These are phyloP conservation scores for Diplocarpon mali DNA, from an alignment of 2,329 filamentous ascomycete genomes.

Conservation along the genomic window DNA sequence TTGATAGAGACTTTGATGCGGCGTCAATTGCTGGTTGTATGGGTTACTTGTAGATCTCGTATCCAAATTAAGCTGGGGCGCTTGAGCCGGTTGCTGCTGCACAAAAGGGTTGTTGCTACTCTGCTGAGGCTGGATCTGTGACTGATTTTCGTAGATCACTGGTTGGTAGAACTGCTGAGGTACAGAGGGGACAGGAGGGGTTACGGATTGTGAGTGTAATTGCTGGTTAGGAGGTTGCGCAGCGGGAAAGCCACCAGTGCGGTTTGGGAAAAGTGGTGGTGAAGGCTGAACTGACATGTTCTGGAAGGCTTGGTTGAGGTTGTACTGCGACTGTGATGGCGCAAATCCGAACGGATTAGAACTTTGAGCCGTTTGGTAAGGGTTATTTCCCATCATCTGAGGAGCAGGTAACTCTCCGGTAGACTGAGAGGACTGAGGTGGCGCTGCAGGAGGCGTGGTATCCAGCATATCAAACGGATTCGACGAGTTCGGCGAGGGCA, in stretches of 20 bases:
- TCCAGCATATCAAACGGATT: constrained; percentile 57
- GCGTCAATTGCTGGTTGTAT: constrained; percentile 30
- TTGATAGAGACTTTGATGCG: constrained; percentile 20
- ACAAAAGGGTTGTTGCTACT: constrained; percentile 25
- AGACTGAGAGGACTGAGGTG: constrained; percentile 54
- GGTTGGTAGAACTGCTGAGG: constrained; percentile 24
- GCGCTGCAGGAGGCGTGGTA: constrained; percentile 31
- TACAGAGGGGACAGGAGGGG: constrained; percentile 25
- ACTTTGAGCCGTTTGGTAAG: constrained; percentile 20
- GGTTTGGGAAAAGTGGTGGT: constrained; percentile 62
- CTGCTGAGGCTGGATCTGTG: constrained; percentile 16
- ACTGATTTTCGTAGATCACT: constrained; percentile 22
- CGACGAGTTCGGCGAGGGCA: constrained; percentile 33
- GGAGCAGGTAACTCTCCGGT: constrained; percentile 49
- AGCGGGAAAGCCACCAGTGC: constrained; percentile 49
- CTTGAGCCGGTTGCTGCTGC: constrained; percentile 19
- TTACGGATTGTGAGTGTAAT: constrained; percentile 27
- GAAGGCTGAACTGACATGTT: constrained; percentile 52
- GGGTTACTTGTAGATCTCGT: constrained; percentile 29
- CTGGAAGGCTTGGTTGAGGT: constrained; percentile 55
- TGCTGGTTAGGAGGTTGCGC: constrained; percentile 30
- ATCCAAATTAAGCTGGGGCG: constrained; percentile 11
- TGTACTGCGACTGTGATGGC: constrained; percentile 32
- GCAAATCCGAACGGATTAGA: constrained; percentile 60
- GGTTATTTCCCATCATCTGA: constrained; percentile 29